Evolutionary conservation across 1,139 yeast species (phyloP).

Genomic region (Geotrichum europaeum): DNA sequence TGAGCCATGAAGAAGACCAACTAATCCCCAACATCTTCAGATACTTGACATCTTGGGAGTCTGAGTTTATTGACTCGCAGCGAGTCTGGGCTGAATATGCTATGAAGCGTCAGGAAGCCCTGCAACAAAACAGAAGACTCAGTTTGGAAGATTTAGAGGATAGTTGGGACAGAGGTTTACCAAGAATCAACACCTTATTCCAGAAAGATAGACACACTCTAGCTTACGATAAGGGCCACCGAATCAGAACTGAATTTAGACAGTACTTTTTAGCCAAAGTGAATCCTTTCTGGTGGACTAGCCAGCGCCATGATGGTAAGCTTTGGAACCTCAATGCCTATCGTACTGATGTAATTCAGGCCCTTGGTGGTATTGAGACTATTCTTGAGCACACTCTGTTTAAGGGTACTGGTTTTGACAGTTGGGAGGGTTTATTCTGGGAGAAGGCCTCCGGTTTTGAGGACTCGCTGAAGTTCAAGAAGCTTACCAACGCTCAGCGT

Average conservation of each 20-base stretch:
- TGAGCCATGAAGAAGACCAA: conserved; percentile 72
- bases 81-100: conserved; percentile 98
- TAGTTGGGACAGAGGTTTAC: conserved; percentile 95
- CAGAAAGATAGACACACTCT: conserved; percentile 93
- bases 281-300: conserved; percentile 97
- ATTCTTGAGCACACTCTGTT: conserved; percentile 91
- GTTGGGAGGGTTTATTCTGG: conserved; percentile 99
- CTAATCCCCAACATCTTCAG: conserved; percentile 90
- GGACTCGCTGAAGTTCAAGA: conserved; percentile 89
- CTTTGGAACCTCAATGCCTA: conserved; percentile 92
- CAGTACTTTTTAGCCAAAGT: conserved; percentile 64
- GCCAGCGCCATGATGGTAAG: conserved; percentile 88
- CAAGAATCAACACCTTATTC: conserved; percentile 89
- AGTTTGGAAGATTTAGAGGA: conserved; percentile 92
- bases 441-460: conserved; percentile 96
- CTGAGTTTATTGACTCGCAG: conserved; percentile 89
- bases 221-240: conserved; percentile 92
- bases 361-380: conserved; percentile 95
- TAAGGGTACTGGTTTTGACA: conserved; percentile 94
- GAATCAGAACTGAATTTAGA: conserved; percentile 73
- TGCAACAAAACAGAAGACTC: conserved; percentile 75
- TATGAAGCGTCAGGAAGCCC: conserved; percentile 79
- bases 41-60: conserved; percentile 93
- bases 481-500: conserved; percentile 94
- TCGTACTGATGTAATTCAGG: conserved; percentile 93